phyloP scores from a whole-genome alignment of 352 stramenopile species.

The Globisporangium spiculum region DNA sequence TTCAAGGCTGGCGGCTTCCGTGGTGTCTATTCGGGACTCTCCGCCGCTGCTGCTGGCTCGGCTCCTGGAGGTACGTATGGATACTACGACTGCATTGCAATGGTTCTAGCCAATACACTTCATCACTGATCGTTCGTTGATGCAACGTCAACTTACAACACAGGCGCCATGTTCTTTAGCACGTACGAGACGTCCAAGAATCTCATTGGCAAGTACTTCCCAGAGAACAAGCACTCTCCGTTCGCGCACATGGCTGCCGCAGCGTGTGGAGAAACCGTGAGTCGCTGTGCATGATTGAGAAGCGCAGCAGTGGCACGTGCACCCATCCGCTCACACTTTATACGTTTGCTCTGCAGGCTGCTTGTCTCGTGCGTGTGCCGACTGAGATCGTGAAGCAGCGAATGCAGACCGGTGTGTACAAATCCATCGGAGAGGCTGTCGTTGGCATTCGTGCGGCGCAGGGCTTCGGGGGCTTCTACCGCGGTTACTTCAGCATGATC shows the following conservation, averaged over 20 bases:
- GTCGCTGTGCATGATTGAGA: slow-evolving; percentile 8
- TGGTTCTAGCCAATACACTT: neutral
- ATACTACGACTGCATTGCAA: neutral
- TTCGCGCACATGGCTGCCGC: slow-evolving; percentile 95
- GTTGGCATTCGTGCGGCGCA: slow-evolving; percentile 74
- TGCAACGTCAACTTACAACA: neutral
- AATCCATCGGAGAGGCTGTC: slow-evolving; percentile 67
- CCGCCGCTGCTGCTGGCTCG: slow-evolving; percentile 88
- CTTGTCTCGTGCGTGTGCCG: slow-evolving; percentile 97
- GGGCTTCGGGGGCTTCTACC: slow-evolving; percentile 91
- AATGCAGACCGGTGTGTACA: slow-evolving; percentile 95
- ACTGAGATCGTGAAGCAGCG: slow-evolving; percentile 99
- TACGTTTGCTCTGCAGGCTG: slow-evolving; percentile 47
- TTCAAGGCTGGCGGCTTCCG: slow-evolving; percentile 96
- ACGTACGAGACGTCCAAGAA: slow-evolving; percentile 91
- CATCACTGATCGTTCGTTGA: neutral
- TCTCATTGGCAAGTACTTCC: slow-evolving; percentile 44
- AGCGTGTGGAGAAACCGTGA: slow-evolving; percentile 91
- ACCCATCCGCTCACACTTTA: neutral
- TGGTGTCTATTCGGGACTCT: slow-evolving; percentile 90
- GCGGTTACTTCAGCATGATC: slow-evolving; percentile 98
- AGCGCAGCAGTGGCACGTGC: neutral
- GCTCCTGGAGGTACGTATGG: slow-evolving; percentile 75
- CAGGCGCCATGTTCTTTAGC: slow-evolving; percentile 88
- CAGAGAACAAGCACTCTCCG: slow-evolving; percentile 77